A percentile compares a stretch with the other conserved stretches of the same genome.
Evolutionary conservation across 192 early-diverging fungal genomes (phyloP).

Genomic region (Phycomyces nitens): DNA sequence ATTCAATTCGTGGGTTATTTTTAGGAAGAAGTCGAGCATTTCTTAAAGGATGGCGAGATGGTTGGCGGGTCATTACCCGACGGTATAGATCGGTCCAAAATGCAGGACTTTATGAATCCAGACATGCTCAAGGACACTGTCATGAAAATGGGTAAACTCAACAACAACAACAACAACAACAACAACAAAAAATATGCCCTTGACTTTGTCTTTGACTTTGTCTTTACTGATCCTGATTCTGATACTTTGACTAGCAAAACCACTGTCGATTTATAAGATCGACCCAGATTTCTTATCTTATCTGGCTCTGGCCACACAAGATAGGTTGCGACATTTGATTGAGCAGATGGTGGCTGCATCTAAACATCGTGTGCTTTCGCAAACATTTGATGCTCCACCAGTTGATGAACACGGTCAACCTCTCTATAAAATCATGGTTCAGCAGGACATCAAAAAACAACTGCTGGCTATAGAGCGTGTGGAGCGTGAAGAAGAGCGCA

Average conservation of each 20-base stretch:
- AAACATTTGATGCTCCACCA: constrained; percentile 57
- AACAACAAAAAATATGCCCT: too few species aligned
- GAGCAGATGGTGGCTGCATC: constrained; percentile 69
- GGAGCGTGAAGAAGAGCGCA: constrained; percentile 61
- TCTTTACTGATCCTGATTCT: too few species aligned
- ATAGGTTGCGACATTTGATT: constrained; percentile 57
- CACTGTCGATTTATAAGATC: constrained; percentile 39
- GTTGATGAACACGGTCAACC: constrained; percentile 51
- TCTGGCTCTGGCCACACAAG: constrained; percentile 66
- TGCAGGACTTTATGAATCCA: constrained; percentile 50
- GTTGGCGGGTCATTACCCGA: constrained; percentile 10
- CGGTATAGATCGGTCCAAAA: constrained; percentile 35
- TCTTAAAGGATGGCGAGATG: constrained; percentile 33
- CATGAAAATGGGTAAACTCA: constrained; percentile 39
- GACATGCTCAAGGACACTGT: constrained; percentile 32
- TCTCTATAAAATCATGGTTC: constrained; percentile 63
- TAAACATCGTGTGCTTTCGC: constrained; percentile 64
- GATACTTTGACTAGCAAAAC: constrained; percentile 38
- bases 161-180: too few species aligned
- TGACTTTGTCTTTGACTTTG: too few species aligned
- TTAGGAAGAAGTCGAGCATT: constrained; percentile 37
- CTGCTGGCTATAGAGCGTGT: constrained; percentile 67
- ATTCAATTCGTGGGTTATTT: constrained; percentile 23
- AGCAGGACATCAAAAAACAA: constrained; percentile 67
- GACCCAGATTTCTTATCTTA: constrained; percentile 59